Base-by-base conservation (phyloP, 768 basidiomycete genomes). In the Calocybe indica region DNA sequence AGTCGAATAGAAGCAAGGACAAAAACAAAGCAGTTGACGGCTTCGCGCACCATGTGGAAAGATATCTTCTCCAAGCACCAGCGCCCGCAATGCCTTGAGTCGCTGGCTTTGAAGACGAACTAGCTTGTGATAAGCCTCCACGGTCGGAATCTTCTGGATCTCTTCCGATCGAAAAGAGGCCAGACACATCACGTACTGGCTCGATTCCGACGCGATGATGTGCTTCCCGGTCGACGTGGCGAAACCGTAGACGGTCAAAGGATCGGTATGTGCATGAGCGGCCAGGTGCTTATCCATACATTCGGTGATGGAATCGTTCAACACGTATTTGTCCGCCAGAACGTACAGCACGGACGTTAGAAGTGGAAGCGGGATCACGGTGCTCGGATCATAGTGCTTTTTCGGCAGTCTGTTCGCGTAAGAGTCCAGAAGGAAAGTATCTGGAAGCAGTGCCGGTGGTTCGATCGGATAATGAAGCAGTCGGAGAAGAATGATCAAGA, bases 261-360 rank as follows among this genome's bases (percentile, higher is more conserved):
- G 76, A 48, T 73, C 60, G 4, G 54, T 48, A 14, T 71, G 65
- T 3, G 77, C 76, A 58, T 85, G 75, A 3, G 75, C 73, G 13
- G 70, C 52, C 2, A 88, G 63, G 61, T 87, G 85, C 22, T 64
- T 62, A 48, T 70, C 66, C 40, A 88, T 56, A 12, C 65, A 60
- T 2, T 62, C 58, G 46, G 71, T 56, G 40, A 80, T 69, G 5
- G 69, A 52, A 7, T 72, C 70, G 30, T 73, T 67, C 14, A 88
- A 66, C 4, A 67, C 69, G 55, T 88, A 88, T 59, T 88, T 88
- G 63, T 87, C 86, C 32, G 71, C 76, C 37, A 87, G 67, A 39
- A 58, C 63, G 57, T 82, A 73, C 52, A 88, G 66, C 40, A 73
- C 54, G 10, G 78, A 62, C 10, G 63, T 70, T 35, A 88, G 74